phyloP scores from a whole-genome alignment of 768 basidiomycete genomes.

The Mycena metata region DNA sequence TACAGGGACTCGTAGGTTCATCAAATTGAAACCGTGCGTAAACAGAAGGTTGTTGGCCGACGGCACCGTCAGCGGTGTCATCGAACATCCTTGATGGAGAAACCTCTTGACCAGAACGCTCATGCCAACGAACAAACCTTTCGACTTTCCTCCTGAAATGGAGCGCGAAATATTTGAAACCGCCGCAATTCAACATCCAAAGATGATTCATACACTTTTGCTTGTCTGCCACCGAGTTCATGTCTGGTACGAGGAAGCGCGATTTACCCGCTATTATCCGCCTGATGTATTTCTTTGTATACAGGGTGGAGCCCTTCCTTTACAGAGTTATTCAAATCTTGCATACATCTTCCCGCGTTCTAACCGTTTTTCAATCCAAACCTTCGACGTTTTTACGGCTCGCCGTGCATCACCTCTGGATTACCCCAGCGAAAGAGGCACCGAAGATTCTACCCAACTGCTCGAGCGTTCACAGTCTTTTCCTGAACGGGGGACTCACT shows the following conservation, averaged over 20 bases:
- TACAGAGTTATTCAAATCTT: background rate
- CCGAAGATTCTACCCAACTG: background rate
- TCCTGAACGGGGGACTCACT: background rate
- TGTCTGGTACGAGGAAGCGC: too few relatives aligned
- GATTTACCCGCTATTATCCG: too few relatives aligned
- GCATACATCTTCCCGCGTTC: background rate
- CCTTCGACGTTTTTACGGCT: background rate
- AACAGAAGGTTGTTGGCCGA: too few relatives aligned
- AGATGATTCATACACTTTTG: background rate
- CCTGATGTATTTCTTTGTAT: too few relatives aligned
- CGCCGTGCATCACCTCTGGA: background rate
- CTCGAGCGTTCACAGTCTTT: background rate
- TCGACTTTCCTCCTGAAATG: too few relatives aligned
- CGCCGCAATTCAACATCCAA: background rate
- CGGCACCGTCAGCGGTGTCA: too few relatives aligned
- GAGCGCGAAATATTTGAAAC: too few relatives aligned
- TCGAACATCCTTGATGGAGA: too few relatives aligned
- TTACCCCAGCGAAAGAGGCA: background rate
- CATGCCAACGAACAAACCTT: too few relatives aligned
- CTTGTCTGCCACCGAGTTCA: conserved; percentile 1
- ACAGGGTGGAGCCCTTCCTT: conserved; percentile 20
- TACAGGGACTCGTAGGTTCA: too few relatives aligned
- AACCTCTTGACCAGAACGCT: too few relatives aligned
- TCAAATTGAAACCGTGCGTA: too few relatives aligned
- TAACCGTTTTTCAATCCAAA: background rate